A percentile compares a stretch with the other conserved stretches of the same genome.
These are phyloP conservation scores for Dalbergia oliveri DNA, from an alignment of 306 rosid genomes.

Conservation along the genomic window DNA sequence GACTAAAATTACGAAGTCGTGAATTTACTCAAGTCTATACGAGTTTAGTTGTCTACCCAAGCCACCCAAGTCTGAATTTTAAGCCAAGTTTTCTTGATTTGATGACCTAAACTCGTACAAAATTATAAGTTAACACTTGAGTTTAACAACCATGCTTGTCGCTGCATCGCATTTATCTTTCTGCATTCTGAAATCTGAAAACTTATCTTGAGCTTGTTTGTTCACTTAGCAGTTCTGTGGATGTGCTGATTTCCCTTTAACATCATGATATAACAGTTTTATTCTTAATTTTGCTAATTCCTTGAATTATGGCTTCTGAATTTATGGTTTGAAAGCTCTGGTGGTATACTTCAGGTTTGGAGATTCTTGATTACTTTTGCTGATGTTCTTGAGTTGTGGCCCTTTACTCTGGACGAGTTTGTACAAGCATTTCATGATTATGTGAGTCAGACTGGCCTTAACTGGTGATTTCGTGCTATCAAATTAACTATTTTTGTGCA, in stretches of 20 bases:
- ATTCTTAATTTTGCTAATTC: conserved; percentile 31
- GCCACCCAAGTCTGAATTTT: too few relatives aligned
- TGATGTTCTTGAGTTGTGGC: conserved; percentile 95
- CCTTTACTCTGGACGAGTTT: conserved; percentile 95
- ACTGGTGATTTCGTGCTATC: conserved; percentile 44
- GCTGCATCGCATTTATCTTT: background rate
- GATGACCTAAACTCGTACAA: too few relatives aligned
- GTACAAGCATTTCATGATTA: conserved; percentile 95
- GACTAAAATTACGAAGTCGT: too few relatives aligned
- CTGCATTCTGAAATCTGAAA: background rate
- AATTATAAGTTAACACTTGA: too few relatives aligned
- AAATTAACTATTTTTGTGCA: conserved; percentile 25
- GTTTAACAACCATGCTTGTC: background rate
- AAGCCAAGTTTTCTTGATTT: too few relatives aligned
- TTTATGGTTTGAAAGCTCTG: conserved; percentile 40
- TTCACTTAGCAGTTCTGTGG: conserved; percentile 15
- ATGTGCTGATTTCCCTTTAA: conserved; percentile 21
- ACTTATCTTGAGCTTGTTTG: conserved; percentile 34
- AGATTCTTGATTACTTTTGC: conserved; percentile 91
- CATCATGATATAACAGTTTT: conserved; percentile 7
- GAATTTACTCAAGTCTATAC: too few relatives aligned
- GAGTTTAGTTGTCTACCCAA: too few relatives aligned
- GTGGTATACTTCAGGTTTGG: conserved; percentile 80
- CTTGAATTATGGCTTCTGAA: conserved; percentile 27
- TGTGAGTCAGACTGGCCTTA: conserved; percentile 62